phyloP scores from a whole-genome alignment of 1,139 yeast species.

The Kazachstania sp. region DNA sequence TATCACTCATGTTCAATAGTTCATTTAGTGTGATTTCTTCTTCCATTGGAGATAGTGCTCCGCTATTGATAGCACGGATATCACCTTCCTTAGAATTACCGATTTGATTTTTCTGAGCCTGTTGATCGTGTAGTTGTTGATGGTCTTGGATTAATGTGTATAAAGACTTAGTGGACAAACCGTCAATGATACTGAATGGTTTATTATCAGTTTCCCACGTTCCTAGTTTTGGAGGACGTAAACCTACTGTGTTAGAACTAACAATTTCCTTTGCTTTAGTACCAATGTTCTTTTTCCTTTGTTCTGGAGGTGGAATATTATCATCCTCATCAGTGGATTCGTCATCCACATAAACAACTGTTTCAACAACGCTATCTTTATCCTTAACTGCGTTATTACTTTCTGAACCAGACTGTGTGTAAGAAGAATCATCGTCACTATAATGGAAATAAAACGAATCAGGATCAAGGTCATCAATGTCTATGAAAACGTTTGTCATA shows the following conservation, averaged over 20 bases:
- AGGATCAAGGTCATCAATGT: conserved; percentile 34
- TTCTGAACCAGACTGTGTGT: conserved; percentile 14
- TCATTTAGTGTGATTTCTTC: conserved; percentile 78
- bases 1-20: conserved; percentile 74
- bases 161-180: conserved; percentile 76
- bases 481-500: conserved; percentile 30
- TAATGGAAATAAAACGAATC: conserved; percentile 32
- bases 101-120: conserved; percentile 16
- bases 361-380: conserved; percentile 22
- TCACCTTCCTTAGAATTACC: conserved; percentile 12
- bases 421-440: conserved; percentile 14
- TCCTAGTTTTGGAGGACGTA: conserved; percentile 86
- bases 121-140: conserved; percentile 24
- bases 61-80: conserved; percentile 20
- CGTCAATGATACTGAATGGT: conserved; percentile 92
- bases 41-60: conserved; percentile 17
- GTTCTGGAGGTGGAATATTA: conserved; percentile 58
- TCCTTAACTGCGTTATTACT: conserved; percentile 11
- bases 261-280: conserved; percentile 79
- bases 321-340: conserved; percentile 92
- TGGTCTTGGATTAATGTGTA: conserved; percentile 34
- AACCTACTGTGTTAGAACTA: conserved; percentile 73
- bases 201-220: conserved; percentile 82
- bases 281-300: conserved; percentile 47
- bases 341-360: conserved; percentile 38